Evolutionary conservation across 179 eudicot species (phyloP).

Genomic region (Camellia oleifera): DNA sequence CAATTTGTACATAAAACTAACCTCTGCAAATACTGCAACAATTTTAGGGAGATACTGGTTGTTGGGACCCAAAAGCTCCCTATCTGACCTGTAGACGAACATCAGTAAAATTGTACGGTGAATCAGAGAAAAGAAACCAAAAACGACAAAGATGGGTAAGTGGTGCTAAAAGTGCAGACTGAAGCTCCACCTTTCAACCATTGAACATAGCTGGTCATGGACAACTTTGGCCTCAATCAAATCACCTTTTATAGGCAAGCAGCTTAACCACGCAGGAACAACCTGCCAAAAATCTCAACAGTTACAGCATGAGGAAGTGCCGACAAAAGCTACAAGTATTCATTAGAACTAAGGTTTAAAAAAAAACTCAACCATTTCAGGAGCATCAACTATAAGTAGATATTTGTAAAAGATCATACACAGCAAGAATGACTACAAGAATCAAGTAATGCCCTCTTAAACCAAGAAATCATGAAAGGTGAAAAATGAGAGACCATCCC

Average conservation of each 20-base stretch:
- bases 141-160: neutral
- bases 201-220: constrained; percentile 77
- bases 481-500: neutral
- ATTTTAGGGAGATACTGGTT: constrained; percentile 82
- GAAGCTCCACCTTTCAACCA: constrained; percentile 70
- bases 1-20: constrained; percentile 25
- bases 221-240: constrained; percentile 85
- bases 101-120: neutral
- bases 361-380: neutral
- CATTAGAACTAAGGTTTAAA: neutral
- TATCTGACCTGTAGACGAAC: constrained; percentile 66
- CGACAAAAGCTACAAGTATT: constrained; percentile 2
- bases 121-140: neutral
- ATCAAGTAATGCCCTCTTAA: neutral
- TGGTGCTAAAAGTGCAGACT: neutral
- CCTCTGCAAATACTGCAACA: constrained; percentile 87
- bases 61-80: constrained; percentile 79
- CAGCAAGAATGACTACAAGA: no score
- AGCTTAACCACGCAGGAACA: constrained; percentile 74
- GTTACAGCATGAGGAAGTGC: constrained; percentile 11
- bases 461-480: constrained; percentile 1
- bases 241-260: constrained; percentile 79
- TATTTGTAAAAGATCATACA: no score
- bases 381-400: no score
- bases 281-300: constrained; percentile 41